These are phyloP conservation scores for Dioscorea dumetorum DNA, from an alignment of 106 monocot genomes.

Conservation along the genomic window DNA sequence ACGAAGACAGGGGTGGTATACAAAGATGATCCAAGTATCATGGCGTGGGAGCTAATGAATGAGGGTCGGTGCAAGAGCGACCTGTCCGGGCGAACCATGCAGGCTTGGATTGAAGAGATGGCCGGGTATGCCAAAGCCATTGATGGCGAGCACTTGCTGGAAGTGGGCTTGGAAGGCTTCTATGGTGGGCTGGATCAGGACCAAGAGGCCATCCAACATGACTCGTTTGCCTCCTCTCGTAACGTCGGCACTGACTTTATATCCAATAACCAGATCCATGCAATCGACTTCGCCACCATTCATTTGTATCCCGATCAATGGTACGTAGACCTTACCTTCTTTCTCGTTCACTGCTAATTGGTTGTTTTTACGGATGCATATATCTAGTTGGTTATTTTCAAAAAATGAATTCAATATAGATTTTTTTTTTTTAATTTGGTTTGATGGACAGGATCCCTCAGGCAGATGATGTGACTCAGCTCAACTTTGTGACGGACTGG, in stretches of 20 bases:
- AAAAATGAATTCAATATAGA: too few relatives aligned
- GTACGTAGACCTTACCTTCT: slow-evolving; percentile 2
- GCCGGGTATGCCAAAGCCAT: slow-evolving; percentile 12
- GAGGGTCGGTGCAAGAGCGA: slow-evolving; percentile 26
- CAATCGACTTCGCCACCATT: slow-evolving; percentile 19
- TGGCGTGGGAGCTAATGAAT: slow-evolving; percentile 49
- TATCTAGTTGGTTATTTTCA: too few relatives aligned
- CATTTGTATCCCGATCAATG: slow-evolving; percentile 17
- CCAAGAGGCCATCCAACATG: not conserved
- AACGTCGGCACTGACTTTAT: slow-evolving; percentile 16
- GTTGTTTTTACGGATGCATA: too few relatives aligned
- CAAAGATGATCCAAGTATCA: slow-evolving; percentile 41
- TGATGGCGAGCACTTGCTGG: slow-evolving; percentile 13
- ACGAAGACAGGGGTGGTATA: slow-evolving; percentile 19
- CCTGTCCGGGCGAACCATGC: slow-evolving; percentile 18
- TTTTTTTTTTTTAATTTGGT: not conserved
- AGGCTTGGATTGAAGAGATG: slow-evolving; percentile 54
- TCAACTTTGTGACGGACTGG: slow-evolving; percentile 27
- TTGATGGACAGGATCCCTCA: slow-evolving; percentile 14
- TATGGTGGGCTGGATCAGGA: slow-evolving; percentile 1
- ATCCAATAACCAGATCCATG: slow-evolving; percentile 14
- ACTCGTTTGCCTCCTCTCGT: not conserved
- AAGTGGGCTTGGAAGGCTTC: slow-evolving; percentile 16
- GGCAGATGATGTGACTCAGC: slow-evolving; percentile 17
- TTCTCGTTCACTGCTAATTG: too few relatives aligned